phyloP scores from a whole-genome alignment of 176 grass and related monocot genomes.

The Puccinellia tenuiflora region DNA sequence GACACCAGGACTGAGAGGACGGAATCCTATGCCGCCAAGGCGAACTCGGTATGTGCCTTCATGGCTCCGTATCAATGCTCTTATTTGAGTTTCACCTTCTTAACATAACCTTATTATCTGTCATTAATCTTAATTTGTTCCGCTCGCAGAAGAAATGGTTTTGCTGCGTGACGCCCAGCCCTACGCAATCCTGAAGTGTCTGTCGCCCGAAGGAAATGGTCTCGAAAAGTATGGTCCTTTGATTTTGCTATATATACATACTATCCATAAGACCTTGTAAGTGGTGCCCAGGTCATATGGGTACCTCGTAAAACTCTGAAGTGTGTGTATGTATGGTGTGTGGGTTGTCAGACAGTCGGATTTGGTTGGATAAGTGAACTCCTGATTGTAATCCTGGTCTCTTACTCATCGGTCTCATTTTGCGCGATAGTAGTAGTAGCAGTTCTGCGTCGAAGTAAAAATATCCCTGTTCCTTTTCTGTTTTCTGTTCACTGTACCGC shows the following conservation, averaged over 20 bases:
- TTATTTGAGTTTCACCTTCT: no score
- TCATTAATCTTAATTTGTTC: not conserved
- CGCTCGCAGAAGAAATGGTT: constrained; percentile 80
- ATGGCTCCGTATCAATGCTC: not conserved
- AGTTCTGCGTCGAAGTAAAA: not conserved
- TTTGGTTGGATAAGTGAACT: constrained; percentile 33
- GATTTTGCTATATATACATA: constrained; percentile 54
- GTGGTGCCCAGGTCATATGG: constrained; percentile 30
- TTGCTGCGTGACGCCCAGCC: constrained; percentile 74
- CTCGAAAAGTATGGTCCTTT: constrained; percentile 30
- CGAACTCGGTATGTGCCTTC: constrained; percentile 47
- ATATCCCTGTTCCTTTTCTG: not conserved
- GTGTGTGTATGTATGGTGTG: constrained; percentile 39
- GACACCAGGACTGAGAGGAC: constrained; percentile 40
- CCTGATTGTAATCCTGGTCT: constrained; percentile 36
- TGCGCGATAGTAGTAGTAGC: not conserved
- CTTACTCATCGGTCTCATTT: not conserved
- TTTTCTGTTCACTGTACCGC: no score
- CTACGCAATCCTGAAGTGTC: constrained; percentile 51
- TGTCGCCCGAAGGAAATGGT: not conserved
- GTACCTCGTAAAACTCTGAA: constrained; percentile 39
- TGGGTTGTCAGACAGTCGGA: constrained; percentile 20
- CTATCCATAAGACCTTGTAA: constrained; percentile 64
- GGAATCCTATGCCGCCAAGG: constrained; percentile 39
- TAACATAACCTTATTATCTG: not conserved